Evolutionary conservation across 768 basidiomycete species (phyloP).

Genomic region (Leccinum obscurum): DNA sequence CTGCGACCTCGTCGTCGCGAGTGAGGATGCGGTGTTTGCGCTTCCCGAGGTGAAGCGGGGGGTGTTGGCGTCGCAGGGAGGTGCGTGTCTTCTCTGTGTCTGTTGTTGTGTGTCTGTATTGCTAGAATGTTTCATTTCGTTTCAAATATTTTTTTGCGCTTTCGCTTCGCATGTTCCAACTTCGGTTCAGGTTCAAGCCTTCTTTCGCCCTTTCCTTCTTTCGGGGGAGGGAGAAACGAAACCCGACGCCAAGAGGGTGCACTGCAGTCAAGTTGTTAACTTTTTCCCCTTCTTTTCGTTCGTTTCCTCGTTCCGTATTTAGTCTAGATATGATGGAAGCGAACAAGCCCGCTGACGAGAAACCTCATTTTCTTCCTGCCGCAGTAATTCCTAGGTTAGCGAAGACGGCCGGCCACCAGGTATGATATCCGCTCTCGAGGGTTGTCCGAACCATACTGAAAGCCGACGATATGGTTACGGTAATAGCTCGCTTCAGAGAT

Average conservation of each 20-base stretch:
- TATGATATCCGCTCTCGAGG: constrained; percentile 29
- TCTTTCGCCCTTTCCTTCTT: neutral
- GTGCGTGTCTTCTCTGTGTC: constrained; percentile 38
- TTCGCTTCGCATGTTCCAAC: neutral
- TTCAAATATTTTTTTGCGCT: neutral
- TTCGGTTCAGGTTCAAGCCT: neutral
- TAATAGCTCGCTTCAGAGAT: constrained; percentile 72
- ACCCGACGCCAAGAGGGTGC: neutral
- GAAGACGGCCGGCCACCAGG: constrained; percentile 73
- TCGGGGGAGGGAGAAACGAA: neutral
- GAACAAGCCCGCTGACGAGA: constrained; percentile 14
- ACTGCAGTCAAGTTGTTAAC: neutral
- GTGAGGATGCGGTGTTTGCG: constrained; percentile 65
- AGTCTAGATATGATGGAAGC: constrained; percentile 3
- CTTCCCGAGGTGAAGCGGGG: constrained; percentile 80
- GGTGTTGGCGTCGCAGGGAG: constrained; percentile 71
- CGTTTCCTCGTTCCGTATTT: neutral
- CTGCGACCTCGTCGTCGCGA: constrained; percentile 75
- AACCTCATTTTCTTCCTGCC: neutral
- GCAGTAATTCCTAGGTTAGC: constrained; percentile 69
- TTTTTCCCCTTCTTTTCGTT: constrained; percentile 2
- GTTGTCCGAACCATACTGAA: constrained; percentile 15
- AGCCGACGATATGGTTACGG: constrained; percentile 1
- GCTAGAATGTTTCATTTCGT: neutral
- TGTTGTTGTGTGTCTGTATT: neutral